Evolutionary conservation across 306 rosid genomes (phyloP), one percentile per base, ranked within the genome.

Genomic region (Begonia loranthoides): DNA sequence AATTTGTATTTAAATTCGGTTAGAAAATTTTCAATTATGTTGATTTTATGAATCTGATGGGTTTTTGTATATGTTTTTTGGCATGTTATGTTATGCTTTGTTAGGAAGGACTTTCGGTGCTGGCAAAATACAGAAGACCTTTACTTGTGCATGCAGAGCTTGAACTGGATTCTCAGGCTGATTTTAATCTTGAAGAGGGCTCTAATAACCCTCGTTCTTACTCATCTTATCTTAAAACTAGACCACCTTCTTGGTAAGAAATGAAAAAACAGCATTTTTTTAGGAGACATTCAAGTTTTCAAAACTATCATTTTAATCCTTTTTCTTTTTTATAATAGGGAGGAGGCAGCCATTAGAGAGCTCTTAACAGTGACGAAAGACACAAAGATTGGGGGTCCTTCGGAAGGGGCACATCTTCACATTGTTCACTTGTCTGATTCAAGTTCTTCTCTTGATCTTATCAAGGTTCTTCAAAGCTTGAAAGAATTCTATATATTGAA

Each of bases 381-480:
- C 66, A 90, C 94, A 49, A 68, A 69, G 66, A 59, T 14, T 15
- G 94, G 92, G 15, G 95, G 92, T 65, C 55, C 78, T 33, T 74
- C 86, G 45, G 85, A 80, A 70, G 97, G 97, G 76, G 94, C 97
- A 58, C 97, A 82, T 66, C 77, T 90, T 72, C 97, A 85, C 63
- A 73, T 90, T 51, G 97, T 75, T 68, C 97, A 85, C 73, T 76
- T 90, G 83, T 90, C 97, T 50, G 97, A 90, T 64, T 76, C 95
- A 44, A 73, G 85, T 58, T 68, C 74, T 66, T 80, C 97, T 51
- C 68, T 90, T 47, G 81, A 82, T 67, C 70, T 90, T 70, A 79
- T 85, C 47, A 90, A 85, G 95, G 97, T 85, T 59, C 56, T 60
- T 39, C 17, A 2, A 28, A 28, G 36, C 36, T 28, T 7, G 36